Percentiles rank a stretch among this genome's conserved stretches.
phyloP scores from a whole-genome alignment of 2,329 filamentous ascomycete genomes.

The Sclerotinia spermophila region DNA sequence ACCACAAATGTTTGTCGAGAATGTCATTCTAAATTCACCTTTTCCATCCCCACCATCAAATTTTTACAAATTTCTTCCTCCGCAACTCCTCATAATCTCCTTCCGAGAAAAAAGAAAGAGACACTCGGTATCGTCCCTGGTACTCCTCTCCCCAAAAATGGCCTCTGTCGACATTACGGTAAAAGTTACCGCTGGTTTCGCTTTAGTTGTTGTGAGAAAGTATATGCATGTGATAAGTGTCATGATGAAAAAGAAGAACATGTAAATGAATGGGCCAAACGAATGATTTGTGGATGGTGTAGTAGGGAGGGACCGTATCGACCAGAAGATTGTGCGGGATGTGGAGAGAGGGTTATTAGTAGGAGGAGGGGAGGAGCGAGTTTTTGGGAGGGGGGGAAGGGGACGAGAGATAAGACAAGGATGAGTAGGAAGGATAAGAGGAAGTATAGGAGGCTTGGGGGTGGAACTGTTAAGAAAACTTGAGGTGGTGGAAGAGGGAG shows the following conservation, averaged over 20 bases:
- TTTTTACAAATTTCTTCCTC: conserved; percentile 65
- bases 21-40: conserved; percentile 76
- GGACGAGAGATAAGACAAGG: conserved; percentile 64
- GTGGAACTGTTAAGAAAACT: conserved; percentile 18
- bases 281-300: conserved; percentile 80
- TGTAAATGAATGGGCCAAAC: conserved; percentile 73
- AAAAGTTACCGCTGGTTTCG: conserved; percentile 62
- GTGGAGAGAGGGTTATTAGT: conserved; percentile 66
- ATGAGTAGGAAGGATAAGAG: conserved; percentile 77
- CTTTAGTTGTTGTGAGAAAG: conserved; percentile 58
- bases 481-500: neutral
- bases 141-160: conserved; percentile 51
- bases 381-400: conserved; percentile 86
- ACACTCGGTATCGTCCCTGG: conserved; percentile 55
- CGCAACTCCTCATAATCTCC: conserved; percentile 41
- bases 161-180: conserved; percentile 56
- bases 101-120: conserved; percentile 45
- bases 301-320: conserved; percentile 77
- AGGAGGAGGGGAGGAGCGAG: conserved; percentile 56
- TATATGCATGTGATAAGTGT: conserved; percentile 65
- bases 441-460: conserved; percentile 62
- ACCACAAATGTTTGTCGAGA: conserved; percentile 72
- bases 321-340: conserved; percentile 71
- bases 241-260: conserved; percentile 71
- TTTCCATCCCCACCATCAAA: conserved; percentile 73